phyloP scores from a whole-genome alignment of 2,329 filamentous ascomycete species.

The Aspergillus amoenus region DNA sequence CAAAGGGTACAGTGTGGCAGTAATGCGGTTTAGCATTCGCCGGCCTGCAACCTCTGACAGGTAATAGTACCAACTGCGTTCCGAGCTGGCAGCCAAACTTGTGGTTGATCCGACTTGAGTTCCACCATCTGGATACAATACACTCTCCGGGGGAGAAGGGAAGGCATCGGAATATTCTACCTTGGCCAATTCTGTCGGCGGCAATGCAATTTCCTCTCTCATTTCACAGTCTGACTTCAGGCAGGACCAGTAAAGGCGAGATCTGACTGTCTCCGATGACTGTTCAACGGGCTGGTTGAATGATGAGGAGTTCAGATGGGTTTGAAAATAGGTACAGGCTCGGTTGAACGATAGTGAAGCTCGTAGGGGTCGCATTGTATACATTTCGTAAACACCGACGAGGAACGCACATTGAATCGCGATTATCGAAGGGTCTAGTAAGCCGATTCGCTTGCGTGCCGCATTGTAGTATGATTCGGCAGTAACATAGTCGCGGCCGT shows the following conservation, averaged over 20 bases:
- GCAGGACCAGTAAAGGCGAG: constrained; percentile 1
- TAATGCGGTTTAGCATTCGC: too few species aligned
- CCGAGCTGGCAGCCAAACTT: too few species aligned
- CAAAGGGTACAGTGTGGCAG: too few species aligned
- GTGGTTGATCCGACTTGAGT: too few species aligned
- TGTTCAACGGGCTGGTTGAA: not conserved
- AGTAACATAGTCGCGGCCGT: not conserved
- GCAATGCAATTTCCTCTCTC: not conserved
- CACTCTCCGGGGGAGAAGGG: not conserved
- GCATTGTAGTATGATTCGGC: not conserved
- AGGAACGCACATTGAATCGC: not conserved
- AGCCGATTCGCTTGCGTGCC: not conserved
- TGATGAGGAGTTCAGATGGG: not conserved
- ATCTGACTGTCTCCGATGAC: not conserved
- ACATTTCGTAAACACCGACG: not conserved
- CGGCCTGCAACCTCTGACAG: too few species aligned
- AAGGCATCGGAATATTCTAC: not conserved
- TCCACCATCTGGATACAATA: not conserved
- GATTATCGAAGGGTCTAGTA: not conserved
- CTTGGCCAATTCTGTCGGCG: not conserved
- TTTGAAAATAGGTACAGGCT: not conserved
- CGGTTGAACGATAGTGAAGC: not conserved
- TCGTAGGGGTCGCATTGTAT: not conserved
- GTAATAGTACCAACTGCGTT: too few species aligned
- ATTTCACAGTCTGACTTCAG: constrained; percentile 2